Evolutionary conservation across 2,329 filamentous ascomycete genomes (phyloP), one percentile per base, ranked within the genome.

Genomic region (Cryphonectria parasitica): DNA sequence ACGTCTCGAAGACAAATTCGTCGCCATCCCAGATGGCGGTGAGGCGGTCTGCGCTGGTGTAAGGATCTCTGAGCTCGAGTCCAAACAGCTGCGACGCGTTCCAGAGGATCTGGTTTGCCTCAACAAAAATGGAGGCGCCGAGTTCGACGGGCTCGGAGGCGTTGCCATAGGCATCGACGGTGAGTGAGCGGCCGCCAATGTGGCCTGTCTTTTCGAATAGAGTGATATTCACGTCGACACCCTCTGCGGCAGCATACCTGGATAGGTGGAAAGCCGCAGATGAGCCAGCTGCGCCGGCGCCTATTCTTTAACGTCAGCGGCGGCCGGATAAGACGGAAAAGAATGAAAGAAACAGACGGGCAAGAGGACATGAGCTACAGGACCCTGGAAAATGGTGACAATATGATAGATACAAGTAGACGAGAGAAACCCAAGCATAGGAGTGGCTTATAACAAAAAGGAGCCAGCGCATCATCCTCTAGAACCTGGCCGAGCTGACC

Each of bases 61-160:
- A 82, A 1, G 80, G 80, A 13, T 81, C 81, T n/a, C 79, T 82
- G 2, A 89, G 82, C 0, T 83, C 82, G 3, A 99, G 88, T n/a
- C 88, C 88, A 77, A 97, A 94, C 19, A 88, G 85, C 43, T 87
- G 81, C 10, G 88, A 90, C 0, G 94, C 92, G 68, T 92, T 90
- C 75, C 90, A 88, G 54, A 99, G 86, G 76, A 97, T 97, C 54
- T 89, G 84, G 77, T 98, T 99, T 60, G 92, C 88, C 64, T 91
- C 80, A 61, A 98, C 93, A 78, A 98, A 99, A 75, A 98, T 97
- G 72, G 92, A 95, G 15, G 92, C 96, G 22, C 96, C 96, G 0
- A 98, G 85, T 79, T 99, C 96, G 49, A 97, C 87, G 1, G 92
- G 91, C 54, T 90, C 83, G 0, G 82, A 74, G 1, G 90, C 84